Evolutionary conservation across 345 rosid genomes (phyloP).

Genomic region (Rhizophora mangle): DNA sequence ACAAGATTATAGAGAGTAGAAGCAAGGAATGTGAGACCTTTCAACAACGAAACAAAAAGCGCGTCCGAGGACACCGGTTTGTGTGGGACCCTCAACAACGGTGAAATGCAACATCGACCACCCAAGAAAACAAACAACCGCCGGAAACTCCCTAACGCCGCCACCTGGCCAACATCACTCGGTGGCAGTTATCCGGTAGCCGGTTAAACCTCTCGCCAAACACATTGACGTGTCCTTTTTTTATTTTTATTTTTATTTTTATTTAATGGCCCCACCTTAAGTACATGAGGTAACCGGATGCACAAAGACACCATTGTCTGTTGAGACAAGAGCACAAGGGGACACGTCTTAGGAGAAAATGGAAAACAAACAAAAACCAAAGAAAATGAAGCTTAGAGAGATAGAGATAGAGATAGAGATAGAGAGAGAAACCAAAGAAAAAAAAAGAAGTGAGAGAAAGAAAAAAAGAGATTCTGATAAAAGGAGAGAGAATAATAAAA

Average conservation of each 20-base stretch:
- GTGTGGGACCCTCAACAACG: slow-evolving; percentile 35
- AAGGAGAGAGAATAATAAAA: slow-evolving; percentile 1
- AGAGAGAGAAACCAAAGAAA: slow-evolving; percentile 13
- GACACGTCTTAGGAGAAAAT: too few species aligned
- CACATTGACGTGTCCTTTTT: too few species aligned
- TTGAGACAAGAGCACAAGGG: too few species aligned
- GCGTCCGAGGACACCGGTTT: slow-evolving; percentile 37
- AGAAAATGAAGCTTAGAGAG: neutral
- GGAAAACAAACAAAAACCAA: neutral
- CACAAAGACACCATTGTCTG: too few species aligned
- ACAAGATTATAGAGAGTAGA: neutral
- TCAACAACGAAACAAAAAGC: slow-evolving; percentile 19
- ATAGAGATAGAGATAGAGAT: slow-evolving; percentile 17
- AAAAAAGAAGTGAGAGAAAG: neutral
- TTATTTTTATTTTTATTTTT: too few species aligned
- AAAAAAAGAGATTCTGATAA: slow-evolving; percentile 8
- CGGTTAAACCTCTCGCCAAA: too few species aligned
- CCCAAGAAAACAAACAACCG: too few species aligned
- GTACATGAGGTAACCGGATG: too few species aligned
- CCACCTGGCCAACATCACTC: too few species aligned
- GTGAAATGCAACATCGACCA: neutral
- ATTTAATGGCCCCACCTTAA: too few species aligned
- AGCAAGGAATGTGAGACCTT: neutral
- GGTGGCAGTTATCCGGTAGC: too few species aligned
- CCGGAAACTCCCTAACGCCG: too few species aligned